Evolutionary conservation across 2,329 filamentous ascomycete genomes (phyloP), one percentile per base, ranked within the genome.

Genomic region (Ceratocystis alfenasii): DNA sequence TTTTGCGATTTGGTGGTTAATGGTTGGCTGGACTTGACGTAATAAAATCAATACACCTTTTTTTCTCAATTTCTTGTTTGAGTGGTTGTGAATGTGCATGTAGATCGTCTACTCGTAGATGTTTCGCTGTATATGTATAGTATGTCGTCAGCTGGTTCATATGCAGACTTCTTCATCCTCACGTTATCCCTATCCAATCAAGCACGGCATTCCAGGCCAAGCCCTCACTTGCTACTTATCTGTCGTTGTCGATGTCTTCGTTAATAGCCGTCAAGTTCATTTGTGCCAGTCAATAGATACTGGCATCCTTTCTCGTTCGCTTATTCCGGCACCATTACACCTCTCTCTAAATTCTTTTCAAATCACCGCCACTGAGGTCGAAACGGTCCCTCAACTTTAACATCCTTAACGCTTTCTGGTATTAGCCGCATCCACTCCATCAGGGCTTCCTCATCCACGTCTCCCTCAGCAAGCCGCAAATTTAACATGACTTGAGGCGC

Each of bases 381-480:
- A 64, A 76, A 81, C 22, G 80, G 79, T 2, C 79, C 79, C 28
- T 84, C 81, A 55, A 83, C 77, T 72, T 79, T 81, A 65, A 83
- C 75, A 67, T 83, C 81, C 69, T 75, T 78, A 69, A 84, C 78
- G 6, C 80, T 79, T 66, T 83, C 80, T 1, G 82, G 82, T 77
- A 84, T 81, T 70, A 81, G 74, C 25, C 82, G 78, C 68, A 85
- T 72, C 81, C 82, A 84, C 70, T 84, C 81, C 65, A 78, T 75
- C 81, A 82, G 83, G 65, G 74, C 78, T 63, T 84, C 81, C 64
- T 79, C 71, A 68, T 81, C 78, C 67, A 82, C 73, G 36, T 76
- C 76, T 28, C 81, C 80, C 50, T 83, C 81, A 1, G 76, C 76
- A 53, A 84, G 72, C 30, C 78, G 76, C 65, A 84, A 76, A 8